Conservation (phyloP, 805 yeast species). For the Starmerella khaoyaiensis region DNA sequence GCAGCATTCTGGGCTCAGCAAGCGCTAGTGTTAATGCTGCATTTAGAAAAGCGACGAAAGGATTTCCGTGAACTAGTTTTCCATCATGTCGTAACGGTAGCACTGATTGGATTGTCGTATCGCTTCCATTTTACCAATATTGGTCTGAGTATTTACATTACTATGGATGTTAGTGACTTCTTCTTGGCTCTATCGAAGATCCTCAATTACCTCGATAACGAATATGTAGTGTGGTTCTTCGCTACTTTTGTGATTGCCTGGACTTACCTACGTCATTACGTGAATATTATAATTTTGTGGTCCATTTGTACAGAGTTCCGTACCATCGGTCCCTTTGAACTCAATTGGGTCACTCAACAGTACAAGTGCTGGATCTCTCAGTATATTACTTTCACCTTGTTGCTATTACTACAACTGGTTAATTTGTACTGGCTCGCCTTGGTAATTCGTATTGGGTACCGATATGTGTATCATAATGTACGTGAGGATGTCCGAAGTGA, state of each 20-base stretch:
- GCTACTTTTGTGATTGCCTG: slow-evolving; percentile 56
- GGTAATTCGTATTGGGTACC: slow-evolving; percentile 61
- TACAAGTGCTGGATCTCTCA: slow-evolving; percentile 95
- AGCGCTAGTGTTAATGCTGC: slow-evolving; percentile 65
- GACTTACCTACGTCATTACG: slow-evolving; percentile 80
- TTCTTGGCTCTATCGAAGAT: slow-evolving; percentile 74
- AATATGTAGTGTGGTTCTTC: slow-evolving; percentile 51
- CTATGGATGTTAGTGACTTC: slow-evolving; percentile 94
- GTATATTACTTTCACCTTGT: slow-evolving; percentile 68
- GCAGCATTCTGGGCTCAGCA: slow-evolving; percentile 98
- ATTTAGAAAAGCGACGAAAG: slow-evolving; percentile 87
- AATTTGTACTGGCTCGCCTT: slow-evolving; percentile 80
- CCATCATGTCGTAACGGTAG: slow-evolving; percentile 86
- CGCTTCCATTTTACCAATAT: slow-evolving; percentile 94
- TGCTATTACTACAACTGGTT: slow-evolving; percentile 70
- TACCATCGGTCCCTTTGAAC: slow-evolving; percentile 66
- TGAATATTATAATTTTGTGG: slow-evolving; percentile 59
- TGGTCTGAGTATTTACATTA: slow-evolving; percentile 79
- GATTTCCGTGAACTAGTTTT: slow-evolving; percentile 82
- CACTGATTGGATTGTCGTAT: slow-evolving; percentile 74
- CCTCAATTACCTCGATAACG: slow-evolving; percentile 69
- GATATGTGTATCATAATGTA: slow-evolving; percentile 48
- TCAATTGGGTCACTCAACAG: slow-evolving; percentile 82
- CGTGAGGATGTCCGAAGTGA: slow-evolving; percentile 62
- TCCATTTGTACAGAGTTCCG: slow-evolving; percentile 60